Evolutionary conservation across 2,329 filamentous ascomycete genomes (phyloP).

Genomic region (Hypomyces perniciosus): DNA sequence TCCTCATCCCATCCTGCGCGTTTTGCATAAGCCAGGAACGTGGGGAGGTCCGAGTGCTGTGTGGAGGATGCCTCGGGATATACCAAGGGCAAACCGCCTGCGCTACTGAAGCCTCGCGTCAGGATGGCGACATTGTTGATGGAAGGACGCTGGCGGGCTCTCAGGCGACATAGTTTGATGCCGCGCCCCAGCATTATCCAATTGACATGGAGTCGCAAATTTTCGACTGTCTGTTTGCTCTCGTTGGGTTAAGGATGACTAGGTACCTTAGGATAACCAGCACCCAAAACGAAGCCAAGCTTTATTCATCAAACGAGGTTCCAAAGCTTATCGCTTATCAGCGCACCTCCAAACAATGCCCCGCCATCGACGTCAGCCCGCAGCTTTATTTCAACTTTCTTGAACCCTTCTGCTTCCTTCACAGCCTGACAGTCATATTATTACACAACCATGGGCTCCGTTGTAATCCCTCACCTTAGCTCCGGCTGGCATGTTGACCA

Average conservation of each 20-base stretch:
- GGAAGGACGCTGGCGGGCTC: neutral
- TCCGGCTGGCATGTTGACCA: conserved; percentile 98
- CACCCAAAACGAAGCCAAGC: neutral
- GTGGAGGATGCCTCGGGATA: conserved; percentile 42
- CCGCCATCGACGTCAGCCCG: neutral
- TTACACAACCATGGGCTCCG: conserved; percentile 57
- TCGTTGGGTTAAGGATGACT: neutral
- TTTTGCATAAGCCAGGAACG: conserved; percentile 60
- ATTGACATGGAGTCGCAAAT: neutral
- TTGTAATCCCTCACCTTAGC: conserved; percentile 83
- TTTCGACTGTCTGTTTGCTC: neutral
- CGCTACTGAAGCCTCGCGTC: neutral
- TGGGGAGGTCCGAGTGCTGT: conserved; percentile 56
- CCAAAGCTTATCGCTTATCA: neutral
- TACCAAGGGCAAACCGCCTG: neutral
- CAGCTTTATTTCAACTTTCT: neutral
- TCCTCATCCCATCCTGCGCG: conserved; percentile 47
- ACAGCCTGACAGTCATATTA: neutral
- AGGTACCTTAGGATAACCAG: neutral
- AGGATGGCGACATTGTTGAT: neutral
- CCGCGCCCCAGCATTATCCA: conserved; percentile 2
- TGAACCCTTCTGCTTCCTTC: neutral
- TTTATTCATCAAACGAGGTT: conserved; percentile 2
- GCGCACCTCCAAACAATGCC: neutral
- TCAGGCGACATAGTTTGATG: neutral